Evolutionary conservation across 139 green algal species (phyloP).

Genomic region (Mesotaenium endlicherianum): DNA sequence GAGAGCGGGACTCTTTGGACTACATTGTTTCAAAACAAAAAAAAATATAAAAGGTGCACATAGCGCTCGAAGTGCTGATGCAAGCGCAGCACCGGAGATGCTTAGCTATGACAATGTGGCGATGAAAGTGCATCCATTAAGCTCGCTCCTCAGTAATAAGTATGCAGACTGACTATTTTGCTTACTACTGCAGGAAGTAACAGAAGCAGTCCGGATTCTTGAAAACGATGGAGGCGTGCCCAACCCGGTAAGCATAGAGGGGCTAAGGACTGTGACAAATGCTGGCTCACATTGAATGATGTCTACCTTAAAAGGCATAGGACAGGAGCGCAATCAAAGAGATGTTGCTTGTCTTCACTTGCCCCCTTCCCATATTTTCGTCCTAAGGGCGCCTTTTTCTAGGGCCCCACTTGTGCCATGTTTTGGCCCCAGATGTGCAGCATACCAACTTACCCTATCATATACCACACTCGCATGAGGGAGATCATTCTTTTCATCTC

Average conservation of each 20-base stretch:
- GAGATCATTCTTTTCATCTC: no score
- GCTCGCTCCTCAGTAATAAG: no score
- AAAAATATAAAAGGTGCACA: conserved; percentile 1
- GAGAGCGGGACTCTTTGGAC: not conserved
- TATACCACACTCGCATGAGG: no score
- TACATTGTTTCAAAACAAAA: conserved; percentile 3
- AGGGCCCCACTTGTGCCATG: not conserved
- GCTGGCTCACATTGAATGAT: not conserved
- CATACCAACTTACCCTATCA: no score
- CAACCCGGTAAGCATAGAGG: not conserved
- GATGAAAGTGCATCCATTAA: not conserved
- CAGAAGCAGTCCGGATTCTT: not conserved
- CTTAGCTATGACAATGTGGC: not conserved
- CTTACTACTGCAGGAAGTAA: conserved; percentile 11
- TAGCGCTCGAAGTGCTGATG: not conserved
- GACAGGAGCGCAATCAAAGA: not conserved
- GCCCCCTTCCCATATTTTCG: not conserved
- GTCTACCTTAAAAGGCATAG: not conserved
- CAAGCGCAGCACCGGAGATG: not conserved
- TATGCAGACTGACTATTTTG: not conserved
- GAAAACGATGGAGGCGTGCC: conserved; percentile 9
- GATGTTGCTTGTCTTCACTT: not conserved
- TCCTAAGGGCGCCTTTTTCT: not conserved
- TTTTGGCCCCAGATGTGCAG: no score
- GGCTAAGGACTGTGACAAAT: not conserved